Base-by-base conservation (phyloP, 495 filamentous ascomycete genomes). In the Corynascus novoguineensis region DNA sequence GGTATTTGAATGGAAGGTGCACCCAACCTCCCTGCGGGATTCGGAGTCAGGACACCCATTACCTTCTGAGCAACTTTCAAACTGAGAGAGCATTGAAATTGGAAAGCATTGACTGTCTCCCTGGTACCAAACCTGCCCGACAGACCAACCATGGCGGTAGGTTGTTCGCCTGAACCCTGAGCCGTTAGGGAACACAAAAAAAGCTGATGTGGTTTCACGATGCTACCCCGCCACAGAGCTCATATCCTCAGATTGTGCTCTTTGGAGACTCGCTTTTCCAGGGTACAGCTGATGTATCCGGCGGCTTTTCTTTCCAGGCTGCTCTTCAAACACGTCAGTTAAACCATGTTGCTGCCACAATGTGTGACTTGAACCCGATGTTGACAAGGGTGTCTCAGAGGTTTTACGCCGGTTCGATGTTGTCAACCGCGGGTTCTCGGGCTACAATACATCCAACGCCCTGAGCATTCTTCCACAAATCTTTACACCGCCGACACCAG, bases 211-310 rank as follows among this genome's bases (percentile, higher is more conserved):
- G 31, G 49, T 28, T 22, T n/a, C 21, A 25, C 46, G 37, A 25
- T 53, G 21, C 2, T 21, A 66, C 45, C 51, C 34, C 55, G 37
- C 37, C 5, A 41, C 45, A 71, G 72, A 64, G 65, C 52, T 66
- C 75, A 5, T 76, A 78, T 60, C 72, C 76, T 24, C 88, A 91
- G 64, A 81, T 92, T 63, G 74, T 92, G 41, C 81, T 92, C 21
- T 89, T 95, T 63, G 89, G 89, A 28, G 89, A 95, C 66, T 90
- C 87, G 27, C 82, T 95, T 61, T 85, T 87, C 22, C 81, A 95
- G 64, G 71, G 75, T 34, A 79, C 81, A 38, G 77, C 75, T 54
- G 74, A 77, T 49, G 73, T 83, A 58, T 65, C 78, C 4, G 64
- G 78, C 53, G 87, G 85, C 25, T 91, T 90, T 68, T 84, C 78